Evolutionary conservation across 2,329 filamentous ascomycete genomes (phyloP).

Genomic region (Tricladium varicosporioides): DNA sequence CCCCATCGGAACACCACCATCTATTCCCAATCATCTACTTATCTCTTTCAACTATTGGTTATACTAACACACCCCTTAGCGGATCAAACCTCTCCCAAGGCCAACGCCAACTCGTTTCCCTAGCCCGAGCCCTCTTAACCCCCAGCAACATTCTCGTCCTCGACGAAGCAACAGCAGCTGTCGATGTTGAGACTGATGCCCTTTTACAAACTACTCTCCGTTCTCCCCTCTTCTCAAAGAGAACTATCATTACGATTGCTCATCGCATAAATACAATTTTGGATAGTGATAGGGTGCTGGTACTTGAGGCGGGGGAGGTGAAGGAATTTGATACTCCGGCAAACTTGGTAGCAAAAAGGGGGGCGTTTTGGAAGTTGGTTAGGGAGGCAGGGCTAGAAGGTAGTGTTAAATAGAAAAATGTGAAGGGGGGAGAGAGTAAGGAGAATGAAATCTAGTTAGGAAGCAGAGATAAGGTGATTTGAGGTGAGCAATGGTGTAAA

Average conservation of each 20-base stretch:
- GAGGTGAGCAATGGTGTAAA: too few relatives aligned
- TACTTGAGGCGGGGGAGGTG: constrained; percentile 86
- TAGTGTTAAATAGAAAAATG: too few relatives aligned
- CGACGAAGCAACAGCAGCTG: constrained; percentile 87
- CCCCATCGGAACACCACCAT: too few relatives aligned
- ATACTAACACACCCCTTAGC: too few relatives aligned
- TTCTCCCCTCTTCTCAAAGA: constrained; percentile 73
- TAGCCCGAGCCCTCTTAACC: constrained; percentile 89
- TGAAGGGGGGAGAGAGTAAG: background rate
- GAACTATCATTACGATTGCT: constrained; percentile 97
- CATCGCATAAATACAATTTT: constrained; percentile 98
- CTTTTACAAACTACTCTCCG: constrained; percentile 64
- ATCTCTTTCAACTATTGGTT: too few relatives aligned
- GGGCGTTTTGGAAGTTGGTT: constrained; percentile 85
- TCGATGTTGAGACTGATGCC: constrained; percentile 67
- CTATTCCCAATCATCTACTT: too few relatives aligned
- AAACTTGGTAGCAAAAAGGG: constrained; percentile 70
- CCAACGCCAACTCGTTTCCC: constrained; percentile 88
- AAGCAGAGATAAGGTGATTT: too few relatives aligned
- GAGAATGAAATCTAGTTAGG: too few relatives aligned
- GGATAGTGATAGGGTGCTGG: constrained; percentile 83
- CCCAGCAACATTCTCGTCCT: constrained; percentile 96
- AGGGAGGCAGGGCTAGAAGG: constrained; percentile 75
- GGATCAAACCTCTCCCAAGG: constrained; percentile 94
- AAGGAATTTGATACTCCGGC: constrained; percentile 89